phyloP scores from a whole-genome alignment of 179 eudicot genomes.

The Spergularia azorica region DNA sequence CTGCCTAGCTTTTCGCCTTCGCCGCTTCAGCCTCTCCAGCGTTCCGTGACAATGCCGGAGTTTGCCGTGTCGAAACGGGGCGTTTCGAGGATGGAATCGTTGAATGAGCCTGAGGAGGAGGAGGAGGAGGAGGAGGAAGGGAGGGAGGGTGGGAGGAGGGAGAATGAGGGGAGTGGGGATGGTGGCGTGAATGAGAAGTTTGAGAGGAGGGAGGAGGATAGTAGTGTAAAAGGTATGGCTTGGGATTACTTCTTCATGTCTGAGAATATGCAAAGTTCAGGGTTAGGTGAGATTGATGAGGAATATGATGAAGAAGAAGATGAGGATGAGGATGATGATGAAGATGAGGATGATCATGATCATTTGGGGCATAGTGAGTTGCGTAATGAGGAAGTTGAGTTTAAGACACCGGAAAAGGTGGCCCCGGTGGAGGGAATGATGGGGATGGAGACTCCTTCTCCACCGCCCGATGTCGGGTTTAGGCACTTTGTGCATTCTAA shows the following conservation, averaged over 20 bases:
- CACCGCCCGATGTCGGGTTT: slow-evolving; percentile 26
- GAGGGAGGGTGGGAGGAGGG: slow-evolving; percentile 23
- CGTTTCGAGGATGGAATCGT: slow-evolving; percentile 56
- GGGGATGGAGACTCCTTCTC: slow-evolving; percentile 36
- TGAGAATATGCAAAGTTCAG: slow-evolving; percentile 47
- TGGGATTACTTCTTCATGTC: slow-evolving; percentile 85
- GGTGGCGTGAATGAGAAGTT: slow-evolving; percentile 1
- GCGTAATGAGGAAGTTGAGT: slow-evolving; percentile 35
- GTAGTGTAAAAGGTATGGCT: slow-evolving; percentile 48
- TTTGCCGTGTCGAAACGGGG: slow-evolving; percentile 39
- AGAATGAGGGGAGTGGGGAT: neutral
- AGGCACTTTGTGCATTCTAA: slow-evolving; percentile 78
- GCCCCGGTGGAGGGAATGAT: slow-evolving; percentile 42
- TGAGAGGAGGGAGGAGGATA: slow-evolving; percentile 20
- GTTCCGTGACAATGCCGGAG: slow-evolving; percentile 91
- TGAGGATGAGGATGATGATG: slow-evolving; percentile 32
- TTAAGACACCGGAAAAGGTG: slow-evolving; percentile 69
- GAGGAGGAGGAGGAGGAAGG: slow-evolving; percentile 43
- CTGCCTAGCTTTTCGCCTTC: slow-evolving; percentile 55
- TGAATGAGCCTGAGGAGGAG: slow-evolving; percentile 19
- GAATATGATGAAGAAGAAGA: slow-evolving; percentile 48
- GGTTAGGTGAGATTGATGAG: slow-evolving; percentile 42
- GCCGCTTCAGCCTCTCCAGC: slow-evolving; percentile 68
- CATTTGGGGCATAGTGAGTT: slow-evolving; percentile 1
- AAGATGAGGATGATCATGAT: slow-evolving; percentile 7